Conservation (phyloP, 2,329 filamentous ascomycete genomes). For the Epichloe coenophiala region DNA sequence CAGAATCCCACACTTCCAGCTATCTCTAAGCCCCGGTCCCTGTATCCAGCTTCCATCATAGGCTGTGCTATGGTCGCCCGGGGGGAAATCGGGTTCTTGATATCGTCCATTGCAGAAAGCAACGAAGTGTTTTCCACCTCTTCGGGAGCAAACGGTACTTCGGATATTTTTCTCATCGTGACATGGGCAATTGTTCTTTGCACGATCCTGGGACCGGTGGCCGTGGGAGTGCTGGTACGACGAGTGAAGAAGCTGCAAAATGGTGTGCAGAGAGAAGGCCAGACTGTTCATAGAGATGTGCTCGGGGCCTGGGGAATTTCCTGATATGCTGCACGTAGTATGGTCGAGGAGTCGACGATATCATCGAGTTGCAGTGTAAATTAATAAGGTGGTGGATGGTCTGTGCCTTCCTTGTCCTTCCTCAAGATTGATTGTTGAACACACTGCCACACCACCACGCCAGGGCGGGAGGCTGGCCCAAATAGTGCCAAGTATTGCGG, state of each 20-base stretch:
- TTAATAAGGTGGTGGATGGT: too few species aligned
- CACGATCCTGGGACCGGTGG: constrained; percentile 37
- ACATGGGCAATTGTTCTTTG: constrained; percentile 43
- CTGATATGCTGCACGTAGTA: not conserved
- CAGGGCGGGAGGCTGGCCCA: too few species aligned
- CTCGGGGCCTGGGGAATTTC: constrained; percentile 1
- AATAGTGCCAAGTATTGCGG: not conserved
- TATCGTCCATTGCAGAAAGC: constrained; percentile 52
- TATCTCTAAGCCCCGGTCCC: constrained; percentile 39
- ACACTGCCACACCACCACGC: too few species aligned
- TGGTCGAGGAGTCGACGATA: too few species aligned
- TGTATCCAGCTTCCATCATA: constrained; percentile 55
- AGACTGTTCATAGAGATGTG: not conserved
- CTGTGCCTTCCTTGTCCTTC: too few species aligned
- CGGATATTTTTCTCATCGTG: constrained; percentile 36
- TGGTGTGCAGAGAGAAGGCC: not conserved
- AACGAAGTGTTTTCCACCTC: constrained; percentile 25
- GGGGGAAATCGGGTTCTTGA: constrained; percentile 74
- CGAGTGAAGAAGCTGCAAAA: constrained; percentile 21
- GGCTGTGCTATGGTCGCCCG: constrained; percentile 58
- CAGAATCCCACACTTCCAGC: constrained; percentile 1
- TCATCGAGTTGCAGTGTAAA: too few species aligned
- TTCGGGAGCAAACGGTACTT: constrained; percentile 8
- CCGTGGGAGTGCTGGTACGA: constrained; percentile 32
- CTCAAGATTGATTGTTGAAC: too few species aligned